Evolutionary conservation across 2,329 filamentous ascomycete species (phyloP).

Genomic region (Dothideomycetes sp.): DNA sequence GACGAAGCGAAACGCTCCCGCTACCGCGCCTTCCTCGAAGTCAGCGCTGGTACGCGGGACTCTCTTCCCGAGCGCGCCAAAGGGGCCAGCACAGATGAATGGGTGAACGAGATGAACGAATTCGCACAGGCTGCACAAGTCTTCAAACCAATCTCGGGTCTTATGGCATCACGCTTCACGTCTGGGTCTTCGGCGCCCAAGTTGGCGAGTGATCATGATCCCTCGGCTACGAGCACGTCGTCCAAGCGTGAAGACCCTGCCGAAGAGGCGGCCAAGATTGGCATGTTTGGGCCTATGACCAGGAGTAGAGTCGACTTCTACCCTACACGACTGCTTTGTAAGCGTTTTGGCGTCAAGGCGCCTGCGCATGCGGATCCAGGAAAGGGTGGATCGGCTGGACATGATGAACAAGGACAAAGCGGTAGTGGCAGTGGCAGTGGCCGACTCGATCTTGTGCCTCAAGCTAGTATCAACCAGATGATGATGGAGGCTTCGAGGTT

Average conservation of each 20-base stretch:
- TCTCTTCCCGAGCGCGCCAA: slow-evolving; percentile 46
- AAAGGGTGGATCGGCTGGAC: slow-evolving; percentile 15
- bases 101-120: slow-evolving; percentile 67
- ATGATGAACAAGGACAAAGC: slow-evolving; percentile 14
- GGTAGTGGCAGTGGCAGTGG: slow-evolving; percentile 2
- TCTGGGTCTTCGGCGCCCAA: slow-evolving; percentile 40
- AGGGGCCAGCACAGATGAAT: slow-evolving; percentile 55
- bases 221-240: slow-evolving; percentile 1
- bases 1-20: slow-evolving; percentile 68
- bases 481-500: slow-evolving; percentile 33
- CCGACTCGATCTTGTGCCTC: slow-evolving; percentile 40
- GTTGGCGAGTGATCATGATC: slow-evolving; percentile 21
- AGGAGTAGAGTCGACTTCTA: slow-evolving; percentile 60
- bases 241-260: slow-evolving; percentile 51
- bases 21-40: slow-evolving; percentile 72
- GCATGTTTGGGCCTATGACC: slow-evolving; percentile 89
- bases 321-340: slow-evolving; percentile 79
- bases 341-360: slow-evolving; percentile 79
- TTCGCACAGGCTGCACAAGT: slow-evolving; percentile 65
- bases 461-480: slow-evolving; percentile 44
- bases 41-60: slow-evolving; percentile 53
- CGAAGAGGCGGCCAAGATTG: slow-evolving; percentile 74
- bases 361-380: slow-evolving; percentile 48
- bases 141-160: slow-evolving; percentile 82
- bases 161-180: slow-evolving; percentile 91